A percentile compares a stretch with the other conserved stretches of the same genome.
Evolutionary conservation across 306 rosid species (phyloP).

Genomic region (Lithocarpus polystachyus): DNA sequence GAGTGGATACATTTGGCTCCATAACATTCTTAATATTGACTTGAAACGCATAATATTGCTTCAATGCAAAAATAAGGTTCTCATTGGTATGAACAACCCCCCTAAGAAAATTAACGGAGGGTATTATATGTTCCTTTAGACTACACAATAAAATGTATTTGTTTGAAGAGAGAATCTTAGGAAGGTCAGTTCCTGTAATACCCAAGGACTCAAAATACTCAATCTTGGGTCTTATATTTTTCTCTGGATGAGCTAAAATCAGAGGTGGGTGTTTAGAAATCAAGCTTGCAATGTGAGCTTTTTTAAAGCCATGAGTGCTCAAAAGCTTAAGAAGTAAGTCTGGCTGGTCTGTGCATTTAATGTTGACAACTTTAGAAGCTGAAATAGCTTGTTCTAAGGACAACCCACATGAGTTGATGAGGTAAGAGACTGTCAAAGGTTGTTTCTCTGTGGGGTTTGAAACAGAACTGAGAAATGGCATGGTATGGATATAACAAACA

Average conservation of each 20-base stretch:
- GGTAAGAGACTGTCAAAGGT: background rate
- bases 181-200: background rate
- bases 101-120: background rate
- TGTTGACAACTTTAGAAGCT: background rate
- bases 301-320: background rate
- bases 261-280: background rate
- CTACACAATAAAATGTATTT: background rate
- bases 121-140: background rate
- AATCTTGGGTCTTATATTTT: background rate
- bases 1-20: background rate
- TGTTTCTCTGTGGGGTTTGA: background rate
- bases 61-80: background rate
- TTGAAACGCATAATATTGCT: background rate
- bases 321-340: background rate
- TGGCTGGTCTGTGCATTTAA: background rate
- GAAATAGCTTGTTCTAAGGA: background rate
- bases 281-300: background rate
- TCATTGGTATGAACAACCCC: background rate
- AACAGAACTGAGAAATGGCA: background rate
- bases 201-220: background rate
- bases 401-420: background rate
- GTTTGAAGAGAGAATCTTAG: background rate
- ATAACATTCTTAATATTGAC: background rate
- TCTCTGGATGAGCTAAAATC: background rate
- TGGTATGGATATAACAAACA: background rate